Evolutionary conservation across 495 filamentous ascomycete genomes (phyloP).

Genomic region (Lasiosphaeris hirsuta): DNA sequence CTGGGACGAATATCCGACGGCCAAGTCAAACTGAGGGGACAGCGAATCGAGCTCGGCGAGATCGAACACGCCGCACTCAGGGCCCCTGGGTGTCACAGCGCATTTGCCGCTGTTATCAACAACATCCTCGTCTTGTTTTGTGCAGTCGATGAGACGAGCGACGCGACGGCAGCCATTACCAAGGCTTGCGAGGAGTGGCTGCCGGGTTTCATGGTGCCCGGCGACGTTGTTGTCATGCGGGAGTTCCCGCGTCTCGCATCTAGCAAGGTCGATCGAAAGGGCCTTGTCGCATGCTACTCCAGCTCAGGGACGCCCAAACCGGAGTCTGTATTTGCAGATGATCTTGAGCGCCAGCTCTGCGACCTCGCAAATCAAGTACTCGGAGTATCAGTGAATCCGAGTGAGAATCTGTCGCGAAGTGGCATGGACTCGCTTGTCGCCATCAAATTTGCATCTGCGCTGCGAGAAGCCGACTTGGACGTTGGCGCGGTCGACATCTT

Average conservation of each 20-base stretch:
- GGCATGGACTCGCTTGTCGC: constrained; percentile 73
- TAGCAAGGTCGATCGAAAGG: constrained; percentile 71
- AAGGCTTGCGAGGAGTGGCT: constrained; percentile 66
- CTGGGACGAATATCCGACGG: constrained; percentile 74
- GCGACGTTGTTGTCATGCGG: constrained; percentile 57
- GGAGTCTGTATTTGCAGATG: constrained; percentile 25
- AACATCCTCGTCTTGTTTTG: constrained; percentile 67
- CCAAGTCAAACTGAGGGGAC: constrained; percentile 80
- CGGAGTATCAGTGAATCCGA: constrained; percentile 33
- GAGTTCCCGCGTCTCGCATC: constrained; percentile 70
- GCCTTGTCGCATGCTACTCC: constrained; percentile 56
- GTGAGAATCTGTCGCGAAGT: constrained; percentile 44
- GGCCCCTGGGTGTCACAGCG: constrained; percentile 49
- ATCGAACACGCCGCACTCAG: constrained; percentile 66
- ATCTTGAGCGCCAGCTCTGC: constrained; percentile 46
- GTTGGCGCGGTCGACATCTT: constrained; percentile 57
- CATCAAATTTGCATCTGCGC: constrained; percentile 60
- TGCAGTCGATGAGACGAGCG: constrained; percentile 37
- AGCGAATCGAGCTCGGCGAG: constrained; percentile 80
- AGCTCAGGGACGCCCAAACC: constrained; percentile 4
- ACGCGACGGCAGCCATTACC: constrained; percentile 39
- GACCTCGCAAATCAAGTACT: constrained; percentile 48
- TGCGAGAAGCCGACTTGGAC: constrained; percentile 51
- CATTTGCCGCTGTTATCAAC: constrained; percentile 57
- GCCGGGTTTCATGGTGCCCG: constrained; percentile 73